These are phyloP conservation scores for Gossypium stocksii DNA, from an alignment of 345 rosid genomes.

Conservation along the genomic window DNA sequence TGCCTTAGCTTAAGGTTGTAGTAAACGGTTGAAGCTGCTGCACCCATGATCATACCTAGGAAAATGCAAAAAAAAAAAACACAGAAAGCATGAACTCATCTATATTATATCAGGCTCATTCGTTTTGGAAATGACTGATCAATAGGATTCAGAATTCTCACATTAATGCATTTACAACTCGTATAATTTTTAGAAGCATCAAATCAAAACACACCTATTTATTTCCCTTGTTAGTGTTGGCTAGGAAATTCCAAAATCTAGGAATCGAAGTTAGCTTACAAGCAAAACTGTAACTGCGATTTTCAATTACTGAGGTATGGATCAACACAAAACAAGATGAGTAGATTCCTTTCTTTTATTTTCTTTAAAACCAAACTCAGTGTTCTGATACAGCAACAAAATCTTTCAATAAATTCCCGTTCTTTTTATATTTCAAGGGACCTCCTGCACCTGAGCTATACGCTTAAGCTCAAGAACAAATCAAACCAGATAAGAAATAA, in stretches of 20 bases:
- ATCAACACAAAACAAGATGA: not conserved
- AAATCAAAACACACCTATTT: not conserved
- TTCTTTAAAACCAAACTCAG: not conserved
- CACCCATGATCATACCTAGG: constrained; percentile 90
- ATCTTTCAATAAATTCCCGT: not conserved
- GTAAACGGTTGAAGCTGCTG: constrained; percentile 70
- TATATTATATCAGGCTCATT: not conserved
- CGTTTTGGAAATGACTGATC: not conserved
- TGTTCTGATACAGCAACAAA: not conserved
- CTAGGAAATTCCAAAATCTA: not conserved
- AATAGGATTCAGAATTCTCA: not conserved
- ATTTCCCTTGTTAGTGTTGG: not conserved
- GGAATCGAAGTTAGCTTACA: not conserved
- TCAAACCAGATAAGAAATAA: not conserved
- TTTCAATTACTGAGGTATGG: not conserved
- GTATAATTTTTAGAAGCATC: not conserved
- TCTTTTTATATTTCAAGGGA: not conserved
- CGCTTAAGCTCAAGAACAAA: not conserved
- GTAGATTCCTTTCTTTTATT: not conserved
- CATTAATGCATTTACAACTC: not conserved
- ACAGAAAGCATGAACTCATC: not conserved
- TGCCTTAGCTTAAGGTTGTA: constrained; percentile 70
- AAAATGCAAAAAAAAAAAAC: constrained; percentile 9
- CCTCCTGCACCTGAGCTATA: too few relatives aligned
- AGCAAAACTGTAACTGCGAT: not conserved